Conservation (phyloP, 1,139 yeast species). For the Nakaseomyces sp. region DNA sequence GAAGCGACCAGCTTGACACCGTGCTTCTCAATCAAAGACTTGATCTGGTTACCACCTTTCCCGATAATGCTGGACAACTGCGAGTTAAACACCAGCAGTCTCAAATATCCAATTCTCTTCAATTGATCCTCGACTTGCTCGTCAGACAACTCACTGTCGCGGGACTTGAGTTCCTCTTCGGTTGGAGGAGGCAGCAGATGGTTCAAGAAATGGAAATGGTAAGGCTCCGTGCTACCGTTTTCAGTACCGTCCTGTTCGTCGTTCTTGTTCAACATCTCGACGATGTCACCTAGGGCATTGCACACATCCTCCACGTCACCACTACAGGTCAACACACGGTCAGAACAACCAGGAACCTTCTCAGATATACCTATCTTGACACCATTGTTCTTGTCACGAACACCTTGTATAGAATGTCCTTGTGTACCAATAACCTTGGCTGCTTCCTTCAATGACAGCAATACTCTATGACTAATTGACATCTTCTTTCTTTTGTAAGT, state of each 20-base stretch:
- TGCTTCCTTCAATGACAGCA: conserved; percentile 80
- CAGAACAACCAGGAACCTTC: conserved; percentile 73
- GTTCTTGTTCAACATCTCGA: conserved; percentile 44
- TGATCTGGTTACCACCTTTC: conserved; percentile 72
- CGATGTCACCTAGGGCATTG: conserved; percentile 62
- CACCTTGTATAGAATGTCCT: conserved; percentile 71
- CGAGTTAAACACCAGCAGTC: conserved; percentile 72
- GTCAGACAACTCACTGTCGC: neutral
- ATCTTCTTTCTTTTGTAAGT: conserved; percentile 6
- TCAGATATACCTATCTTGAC: conserved; percentile 88
- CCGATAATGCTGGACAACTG: conserved; percentile 93
- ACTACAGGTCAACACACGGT: conserved; percentile 71
- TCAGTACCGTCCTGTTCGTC: conserved; percentile 13
- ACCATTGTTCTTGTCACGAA: conserved; percentile 58
- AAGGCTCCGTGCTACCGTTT: conserved; percentile 14
- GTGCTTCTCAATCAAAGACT: conserved; percentile 62
- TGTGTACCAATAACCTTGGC: conserved; percentile 86
- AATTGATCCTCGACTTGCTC: conserved; percentile 16
- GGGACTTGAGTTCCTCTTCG: conserved; percentile 16
- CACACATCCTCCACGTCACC: conserved; percentile 74
- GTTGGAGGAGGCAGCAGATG: conserved; percentile 30
- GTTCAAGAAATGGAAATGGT: conserved; percentile 28
- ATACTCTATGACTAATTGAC: conserved; percentile 39
- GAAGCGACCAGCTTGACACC: conserved; percentile 81
- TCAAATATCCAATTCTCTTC: conserved; percentile 34